A percentile compares a stretch with the other conserved stretches of the same genome.
Conservation (phyloP, 1,284 basidiomycete species). For the Ustanciosporium gigantosporum region DNA sequence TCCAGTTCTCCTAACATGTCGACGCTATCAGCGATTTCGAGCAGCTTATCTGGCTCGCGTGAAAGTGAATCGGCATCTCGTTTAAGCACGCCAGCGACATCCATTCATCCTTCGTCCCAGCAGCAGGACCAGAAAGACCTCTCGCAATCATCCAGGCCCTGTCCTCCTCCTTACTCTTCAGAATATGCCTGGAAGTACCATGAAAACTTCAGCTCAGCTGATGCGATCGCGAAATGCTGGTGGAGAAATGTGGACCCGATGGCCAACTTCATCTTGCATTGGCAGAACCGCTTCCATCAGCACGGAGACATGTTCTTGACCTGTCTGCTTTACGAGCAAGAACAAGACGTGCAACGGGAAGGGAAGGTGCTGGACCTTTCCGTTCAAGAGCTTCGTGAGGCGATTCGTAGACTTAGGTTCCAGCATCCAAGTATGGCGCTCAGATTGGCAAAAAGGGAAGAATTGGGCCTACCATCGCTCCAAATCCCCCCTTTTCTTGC, state of each 20-base stretch:
- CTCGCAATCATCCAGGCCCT: too few relatives aligned
- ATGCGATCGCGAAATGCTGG: slow-evolving; percentile 4
- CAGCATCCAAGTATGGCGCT: slow-evolving; percentile 17
- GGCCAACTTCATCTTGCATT: slow-evolving; percentile 37
- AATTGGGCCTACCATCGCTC: slow-evolving; percentile 4
- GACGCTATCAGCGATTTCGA: too few relatives aligned
- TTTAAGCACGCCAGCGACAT: background rate
- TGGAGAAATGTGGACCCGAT: slow-evolving; percentile 29
- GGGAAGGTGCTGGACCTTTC: background rate
- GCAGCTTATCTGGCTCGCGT: too few relatives aligned
- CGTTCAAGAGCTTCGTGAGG: slow-evolving; percentile 4
- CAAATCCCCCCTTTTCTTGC: slow-evolving; percentile 4
- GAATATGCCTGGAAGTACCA: slow-evolving; percentile 12
- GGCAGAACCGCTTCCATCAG: slow-evolving; percentile 23
- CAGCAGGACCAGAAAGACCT: too few relatives aligned
- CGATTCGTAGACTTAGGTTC: slow-evolving; percentile 8
- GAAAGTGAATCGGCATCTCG: background rate
- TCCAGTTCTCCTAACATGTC: too few relatives aligned
- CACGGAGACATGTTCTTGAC: slow-evolving; percentile 35
- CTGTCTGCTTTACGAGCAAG: slow-evolving; percentile 2
- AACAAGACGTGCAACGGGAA: background rate
- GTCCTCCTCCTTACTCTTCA: slow-evolving; percentile 1
- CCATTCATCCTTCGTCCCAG: too few relatives aligned
- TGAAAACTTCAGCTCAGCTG: background rate
- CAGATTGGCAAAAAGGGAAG: slow-evolving; percentile 6